Evolutionary conservation across 108 stramenopile genomes (phyloP).

Genomic region (Licmophora abbreviata): DNA sequence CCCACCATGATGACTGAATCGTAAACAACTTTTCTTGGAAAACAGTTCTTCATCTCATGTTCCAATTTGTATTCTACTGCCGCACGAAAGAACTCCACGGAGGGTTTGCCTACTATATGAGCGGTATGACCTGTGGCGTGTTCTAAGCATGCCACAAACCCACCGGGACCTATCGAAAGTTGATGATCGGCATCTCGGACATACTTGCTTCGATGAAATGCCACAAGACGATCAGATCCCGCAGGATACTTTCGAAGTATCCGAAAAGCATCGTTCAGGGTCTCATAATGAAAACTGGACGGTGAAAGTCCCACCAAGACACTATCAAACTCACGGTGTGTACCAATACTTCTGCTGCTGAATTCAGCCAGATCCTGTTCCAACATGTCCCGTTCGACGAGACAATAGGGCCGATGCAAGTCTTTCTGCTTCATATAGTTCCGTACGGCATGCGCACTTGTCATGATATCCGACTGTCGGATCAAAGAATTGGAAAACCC

Average conservation of each 20-base stretch:
- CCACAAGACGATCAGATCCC: too few species aligned
- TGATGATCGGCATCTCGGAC: slow-evolving; percentile 32
- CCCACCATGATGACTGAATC: slow-evolving; percentile 52
- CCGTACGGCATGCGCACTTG: slow-evolving; percentile 42
- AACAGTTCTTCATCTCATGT: neutral
- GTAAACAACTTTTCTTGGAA: slow-evolving; percentile 13
- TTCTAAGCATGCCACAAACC: slow-evolving; percentile 50
- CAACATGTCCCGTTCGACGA: too few species aligned
- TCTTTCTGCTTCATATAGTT: slow-evolving; percentile 24
- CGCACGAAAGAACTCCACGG: slow-evolving; percentile 40
- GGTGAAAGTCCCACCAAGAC: slow-evolving; percentile 72
- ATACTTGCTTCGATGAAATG: slow-evolving; percentile 50
- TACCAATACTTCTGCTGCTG: slow-evolving; percentile 28
- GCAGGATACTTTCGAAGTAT: slow-evolving; percentile 18
- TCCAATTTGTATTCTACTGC: slow-evolving; percentile 10
- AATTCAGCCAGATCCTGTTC: too few species aligned
- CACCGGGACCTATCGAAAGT: slow-evolving; percentile 56
- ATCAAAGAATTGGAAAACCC: slow-evolving; percentile 26
- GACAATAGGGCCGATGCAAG: slow-evolving; percentile 32
- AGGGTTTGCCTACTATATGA: slow-evolving; percentile 59
- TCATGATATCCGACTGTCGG: slow-evolving; percentile 28
- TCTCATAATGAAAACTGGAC: slow-evolving; percentile 41
- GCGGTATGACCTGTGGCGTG: slow-evolving; percentile 25
- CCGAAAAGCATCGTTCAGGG: slow-evolving; percentile 58
- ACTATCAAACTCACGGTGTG: slow-evolving; percentile 23